Evolutionary conservation across 441 rosid genomes (phyloP).

Genomic region (Populus hybrid): DNA sequence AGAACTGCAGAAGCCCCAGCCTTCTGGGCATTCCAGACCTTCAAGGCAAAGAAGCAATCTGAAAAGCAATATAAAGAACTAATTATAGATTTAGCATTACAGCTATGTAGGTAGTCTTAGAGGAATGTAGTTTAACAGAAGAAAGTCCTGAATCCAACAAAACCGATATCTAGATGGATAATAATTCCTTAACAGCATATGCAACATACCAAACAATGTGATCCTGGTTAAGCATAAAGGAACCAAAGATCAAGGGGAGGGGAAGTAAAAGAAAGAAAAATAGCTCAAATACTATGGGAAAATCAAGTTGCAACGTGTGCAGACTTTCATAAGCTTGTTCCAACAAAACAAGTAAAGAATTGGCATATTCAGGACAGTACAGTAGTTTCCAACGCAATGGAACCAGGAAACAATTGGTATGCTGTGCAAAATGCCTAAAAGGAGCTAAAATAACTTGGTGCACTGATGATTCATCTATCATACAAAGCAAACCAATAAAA

Average conservation of each 20-base stretch:
- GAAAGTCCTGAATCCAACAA: not conserved
- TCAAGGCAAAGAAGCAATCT: constrained; percentile 96
- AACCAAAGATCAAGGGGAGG: not conserved
- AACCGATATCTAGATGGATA: not conserved
- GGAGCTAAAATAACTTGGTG: not conserved
- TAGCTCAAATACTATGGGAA: not conserved
- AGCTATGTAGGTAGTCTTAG: not conserved
- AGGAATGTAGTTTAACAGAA: not conserved
- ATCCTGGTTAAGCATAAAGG: not conserved
- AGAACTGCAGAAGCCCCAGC: constrained; percentile 98
- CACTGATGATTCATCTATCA: not conserved
- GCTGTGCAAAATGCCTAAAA: not conserved
- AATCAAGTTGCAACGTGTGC: not conserved
- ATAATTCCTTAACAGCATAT: not conserved
- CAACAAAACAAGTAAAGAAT: not conserved
- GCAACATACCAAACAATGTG: not conserved
- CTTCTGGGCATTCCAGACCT: constrained; percentile 97
- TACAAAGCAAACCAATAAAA: not conserved
- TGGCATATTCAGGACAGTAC: not conserved
- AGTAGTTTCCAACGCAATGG: not conserved
- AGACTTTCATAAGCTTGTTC: not conserved
- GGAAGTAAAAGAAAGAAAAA: not conserved
- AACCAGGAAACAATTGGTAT: not conserved
- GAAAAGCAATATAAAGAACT: constrained; percentile 19
- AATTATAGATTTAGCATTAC: not conserved